These are phyloP conservation scores for Metschnikowia matae DNA, from an alignment of 805 yeast species.

Conservation along the genomic window DNA sequence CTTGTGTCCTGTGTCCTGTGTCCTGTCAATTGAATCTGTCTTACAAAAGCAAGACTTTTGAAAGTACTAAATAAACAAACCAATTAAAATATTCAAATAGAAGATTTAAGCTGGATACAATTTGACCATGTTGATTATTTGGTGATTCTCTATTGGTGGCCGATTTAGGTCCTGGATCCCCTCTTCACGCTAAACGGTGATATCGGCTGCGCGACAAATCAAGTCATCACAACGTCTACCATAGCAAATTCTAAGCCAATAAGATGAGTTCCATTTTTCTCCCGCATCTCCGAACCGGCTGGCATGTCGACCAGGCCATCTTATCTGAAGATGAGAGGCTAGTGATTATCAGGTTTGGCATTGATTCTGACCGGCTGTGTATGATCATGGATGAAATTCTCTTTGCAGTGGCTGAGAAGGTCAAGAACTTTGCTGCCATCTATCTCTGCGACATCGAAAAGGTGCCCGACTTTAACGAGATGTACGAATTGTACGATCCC, in stretches of 20 bases:
- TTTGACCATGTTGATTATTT: no score
- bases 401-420: slow-evolving; percentile 73
- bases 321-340: slow-evolving; percentile 83
- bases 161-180: neutral
- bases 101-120: no score
- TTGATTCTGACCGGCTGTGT: slow-evolving; percentile 70
- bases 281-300: slow-evolving; percentile 19
- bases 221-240: slow-evolving; percentile 1
- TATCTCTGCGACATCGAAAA: slow-evolving; percentile 85
- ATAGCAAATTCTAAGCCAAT: neutral
- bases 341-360: slow-evolving; percentile 86
- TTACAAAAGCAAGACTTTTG: neutral
- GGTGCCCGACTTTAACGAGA: slow-evolving; percentile 83
- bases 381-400: slow-evolving; percentile 88
- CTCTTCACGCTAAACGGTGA: neutral
- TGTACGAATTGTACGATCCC: slow-evolving; percentile 89
- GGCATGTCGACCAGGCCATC: slow-evolving; percentile 97
- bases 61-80: no score
- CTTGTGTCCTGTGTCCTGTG: no score
- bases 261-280: slow-evolving; percentile 20
- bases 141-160: no score
- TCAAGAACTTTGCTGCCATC: slow-evolving; percentile 81
- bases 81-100: no score
- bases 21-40: neutral
- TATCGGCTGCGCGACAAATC: slow-evolving; percentile 1